These are phyloP conservation scores for Friedmanniomyces endolithicus DNA, from an alignment of 495 filamentous ascomycete genomes.

Conservation along the genomic window DNA sequence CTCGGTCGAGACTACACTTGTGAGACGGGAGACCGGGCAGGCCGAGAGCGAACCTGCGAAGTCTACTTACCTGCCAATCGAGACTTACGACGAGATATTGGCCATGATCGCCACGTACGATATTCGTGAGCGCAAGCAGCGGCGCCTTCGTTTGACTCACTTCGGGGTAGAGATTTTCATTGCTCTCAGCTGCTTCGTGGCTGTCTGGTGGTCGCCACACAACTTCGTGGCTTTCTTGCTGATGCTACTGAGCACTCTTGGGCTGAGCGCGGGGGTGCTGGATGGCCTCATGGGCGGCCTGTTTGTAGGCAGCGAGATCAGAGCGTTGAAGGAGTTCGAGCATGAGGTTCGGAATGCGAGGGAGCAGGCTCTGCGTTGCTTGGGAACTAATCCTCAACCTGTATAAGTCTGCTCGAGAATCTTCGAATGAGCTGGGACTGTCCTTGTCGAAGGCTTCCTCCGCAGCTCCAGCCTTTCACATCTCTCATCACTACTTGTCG, in stretches of 20 bases:
- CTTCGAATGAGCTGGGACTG: too few species aligned
- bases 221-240: conserved; percentile 72
- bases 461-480: too few species aligned
- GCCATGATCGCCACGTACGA: conserved; percentile 53
- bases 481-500: too few species aligned
- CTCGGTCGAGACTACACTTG: conserved; percentile 60
- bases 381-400: not conserved
- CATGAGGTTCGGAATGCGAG: conserved; percentile 77
- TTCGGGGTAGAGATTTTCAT: conserved; percentile 55
- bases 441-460: too few species aligned
- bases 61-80: conserved; percentile 31
- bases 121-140: conserved; percentile 55
- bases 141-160: conserved; percentile 54
- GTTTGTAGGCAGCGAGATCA: conserved; percentile 71
- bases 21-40: conserved; percentile 43
- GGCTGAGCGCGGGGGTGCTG: conserved; percentile 59
- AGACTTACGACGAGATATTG: conserved; percentile 62
- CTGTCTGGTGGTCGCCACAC: conserved; percentile 69
- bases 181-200: conserved; percentile 59
- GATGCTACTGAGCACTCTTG: conserved; percentile 62
- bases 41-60: conserved; percentile 55
- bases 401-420: too few species aligned
- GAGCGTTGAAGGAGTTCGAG: conserved; percentile 83
- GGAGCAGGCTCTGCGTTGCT: conserved; percentile 11
- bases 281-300: conserved; percentile 78